Base-by-base conservation (phyloP, 192 early-diverging fungal species). In the Blastocladiella britannica region DNA sequence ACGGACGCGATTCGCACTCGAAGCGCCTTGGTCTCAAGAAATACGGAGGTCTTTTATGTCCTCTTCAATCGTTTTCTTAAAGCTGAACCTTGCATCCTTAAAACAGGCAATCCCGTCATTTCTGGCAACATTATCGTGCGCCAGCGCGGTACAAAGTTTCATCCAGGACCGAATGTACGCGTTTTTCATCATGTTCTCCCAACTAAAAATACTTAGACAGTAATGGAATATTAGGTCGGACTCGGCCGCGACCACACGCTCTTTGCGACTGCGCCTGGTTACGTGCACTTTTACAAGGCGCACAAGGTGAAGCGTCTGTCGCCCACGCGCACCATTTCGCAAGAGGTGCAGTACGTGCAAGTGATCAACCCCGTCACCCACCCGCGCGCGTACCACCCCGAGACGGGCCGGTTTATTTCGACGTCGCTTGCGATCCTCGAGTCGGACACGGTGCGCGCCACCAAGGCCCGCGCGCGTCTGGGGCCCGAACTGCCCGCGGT, bases 191-290 rank as follows among this genome's bases (percentile, higher is more conserved):
- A 5, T 25, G 59, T 28, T 23, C 15, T 8, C 18, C 22, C n/a
- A 28, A 15, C 31, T 29, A 15, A 7, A 25, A 18, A 26, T 60
- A 1, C n/a, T 1, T 29, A 31, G 12, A 27, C 28, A 5, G 20
- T 56, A 25, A 51, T 29, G 28, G 12, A 52, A 20, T 25, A 28
- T 60, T 27, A 73, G 74, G 70, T 80, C 26, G 78, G 74, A 15
- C 78, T 83, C 54, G 86, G 86, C 58, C 80, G 80, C 60, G 86
- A 88, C 66, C 82, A 82, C 65, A 88, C 86, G 20, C 60, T 86
- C 47, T 86, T 65, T 65, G 86, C 86, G 18, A 57, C 79, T 28
- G 70, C 77, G 47, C 77, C 81, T 0, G 86, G 86, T 12, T 85
- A 70, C 53, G 82, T 88, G n/a, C 76, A 72, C 58, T 81, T 86